These are phyloP conservation scores for Citeromyces nyonsensis DNA, from an alignment of 805 yeast genomes.

Conservation along the genomic window DNA sequence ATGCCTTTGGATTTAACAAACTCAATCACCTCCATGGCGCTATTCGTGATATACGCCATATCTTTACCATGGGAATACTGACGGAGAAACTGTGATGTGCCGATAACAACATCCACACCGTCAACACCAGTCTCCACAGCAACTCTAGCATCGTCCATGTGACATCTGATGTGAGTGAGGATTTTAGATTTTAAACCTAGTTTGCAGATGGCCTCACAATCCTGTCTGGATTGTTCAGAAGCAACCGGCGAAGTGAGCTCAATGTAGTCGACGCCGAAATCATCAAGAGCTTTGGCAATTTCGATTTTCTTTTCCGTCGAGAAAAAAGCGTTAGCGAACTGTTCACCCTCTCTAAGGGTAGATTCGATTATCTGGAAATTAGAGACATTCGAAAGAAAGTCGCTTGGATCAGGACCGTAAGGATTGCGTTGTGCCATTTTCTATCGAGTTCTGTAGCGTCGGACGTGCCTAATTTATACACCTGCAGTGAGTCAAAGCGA, in stretches of 20 bases:
- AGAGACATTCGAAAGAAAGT: conserved; percentile 77
- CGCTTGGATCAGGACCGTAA: conserved; percentile 92
- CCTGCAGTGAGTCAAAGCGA: no score
- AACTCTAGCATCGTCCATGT: conserved; percentile 95
- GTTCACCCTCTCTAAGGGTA: conserved; percentile 96
- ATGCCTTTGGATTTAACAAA: conserved; percentile 93
- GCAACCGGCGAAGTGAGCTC: conserved; percentile 99
- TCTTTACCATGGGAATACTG: conserved; percentile 96
- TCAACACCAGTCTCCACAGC: conserved; percentile 98
- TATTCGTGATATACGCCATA: conserved; percentile 92
- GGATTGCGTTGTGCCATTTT: conserved; percentile 59
- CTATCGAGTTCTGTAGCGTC: no score
- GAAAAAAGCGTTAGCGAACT: conserved; percentile 95
- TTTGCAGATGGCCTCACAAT: conserved; percentile 97
- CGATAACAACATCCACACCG: conserved; percentile 97
- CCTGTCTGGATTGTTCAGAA: conserved; percentile 80
- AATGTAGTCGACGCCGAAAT: conserved; percentile 95
- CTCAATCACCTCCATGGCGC: conserved; percentile 94
- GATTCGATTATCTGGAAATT: conserved; percentile 88
- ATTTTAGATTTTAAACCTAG: conserved; percentile 92
- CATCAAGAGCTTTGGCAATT: conserved; percentile 93
- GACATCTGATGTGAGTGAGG: conserved; percentile 93
- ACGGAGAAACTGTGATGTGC: conserved; percentile 90
- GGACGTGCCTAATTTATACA: no score
- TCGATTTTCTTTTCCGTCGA: conserved; percentile 89